A percentile compares a stretch with the other conserved stretches of the same genome.
Evolutionary conservation across 2,329 filamentous ascomycete species (phyloP).

Genomic region (Hymenoscyphus repandus): DNA sequence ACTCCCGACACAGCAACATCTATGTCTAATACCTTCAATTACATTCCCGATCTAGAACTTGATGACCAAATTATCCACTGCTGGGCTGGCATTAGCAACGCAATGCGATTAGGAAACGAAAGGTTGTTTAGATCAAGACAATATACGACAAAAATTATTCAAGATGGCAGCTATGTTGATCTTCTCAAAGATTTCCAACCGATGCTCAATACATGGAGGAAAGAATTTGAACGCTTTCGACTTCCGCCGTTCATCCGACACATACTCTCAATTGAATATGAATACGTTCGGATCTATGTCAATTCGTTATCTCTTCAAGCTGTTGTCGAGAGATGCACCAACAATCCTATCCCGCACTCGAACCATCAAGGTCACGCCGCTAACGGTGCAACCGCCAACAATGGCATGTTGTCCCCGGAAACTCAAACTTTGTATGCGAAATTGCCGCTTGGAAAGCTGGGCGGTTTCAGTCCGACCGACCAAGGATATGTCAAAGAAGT

Average conservation of each 20-base stretch:
- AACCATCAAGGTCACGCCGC: slow-evolving; percentile 31
- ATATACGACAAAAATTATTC: slow-evolving; percentile 83
- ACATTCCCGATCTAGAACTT: slow-evolving; percentile 60
- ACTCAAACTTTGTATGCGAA: slow-evolving; percentile 61
- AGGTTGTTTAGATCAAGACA: slow-evolving; percentile 82
- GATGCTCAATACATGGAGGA: slow-evolving; percentile 71
- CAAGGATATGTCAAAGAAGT: slow-evolving; percentile 72
- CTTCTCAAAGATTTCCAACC: slow-evolving; percentile 78
- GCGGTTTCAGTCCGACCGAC: slow-evolving; percentile 59
- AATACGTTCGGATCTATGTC: slow-evolving; percentile 90
- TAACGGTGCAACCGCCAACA: slow-evolving; percentile 34
- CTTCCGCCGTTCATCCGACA: slow-evolving; percentile 62
- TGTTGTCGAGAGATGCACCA: slow-evolving; percentile 87
- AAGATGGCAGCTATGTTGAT: slow-evolving; percentile 76
- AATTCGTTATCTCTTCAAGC: slow-evolving; percentile 93
- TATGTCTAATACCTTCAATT: slow-evolving; percentile 55
- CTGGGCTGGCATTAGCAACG: slow-evolving; percentile 88
- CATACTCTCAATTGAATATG: slow-evolving; percentile 89
- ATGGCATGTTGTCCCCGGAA: slow-evolving; percentile 49
- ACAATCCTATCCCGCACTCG: slow-evolving; percentile 51
- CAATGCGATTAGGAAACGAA: slow-evolving; percentile 88
- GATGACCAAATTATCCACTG: slow-evolving; percentile 74
- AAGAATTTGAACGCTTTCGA: slow-evolving; percentile 73
- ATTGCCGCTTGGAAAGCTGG: slow-evolving; percentile 57
- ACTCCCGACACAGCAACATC: slow-evolving; percentile 56